Conservation (phyloP, 306 rosid species). For the Lupinus albus region DNA sequence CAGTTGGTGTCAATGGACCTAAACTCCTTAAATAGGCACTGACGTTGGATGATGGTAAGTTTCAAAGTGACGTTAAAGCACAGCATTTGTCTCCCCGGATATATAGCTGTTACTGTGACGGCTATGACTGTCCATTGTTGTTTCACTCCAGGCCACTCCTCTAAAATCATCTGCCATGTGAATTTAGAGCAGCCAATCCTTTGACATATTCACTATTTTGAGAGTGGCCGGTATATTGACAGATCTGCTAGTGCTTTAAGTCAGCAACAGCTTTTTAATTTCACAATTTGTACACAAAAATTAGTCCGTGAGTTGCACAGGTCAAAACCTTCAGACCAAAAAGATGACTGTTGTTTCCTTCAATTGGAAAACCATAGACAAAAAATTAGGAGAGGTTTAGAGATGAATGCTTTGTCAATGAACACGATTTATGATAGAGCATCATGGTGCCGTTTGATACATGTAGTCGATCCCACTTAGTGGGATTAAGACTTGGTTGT, state of each 20-base stretch:
- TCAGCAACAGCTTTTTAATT: background rate
- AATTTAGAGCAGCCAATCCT: background rate
- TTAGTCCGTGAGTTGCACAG: background rate
- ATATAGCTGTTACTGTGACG: background rate
- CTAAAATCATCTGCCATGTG: conserved; percentile 8
- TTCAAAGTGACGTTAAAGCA: background rate
- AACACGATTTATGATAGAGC: too few species aligned
- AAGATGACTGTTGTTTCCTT: conserved; percentile 12
- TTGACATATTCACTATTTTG: background rate
- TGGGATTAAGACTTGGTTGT: too few species aligned
- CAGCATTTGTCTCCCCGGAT: background rate
- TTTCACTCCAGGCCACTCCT: background rate
- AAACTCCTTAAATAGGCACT: too few species aligned
- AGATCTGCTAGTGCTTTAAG: background rate
- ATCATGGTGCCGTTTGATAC: too few species aligned
- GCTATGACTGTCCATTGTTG: background rate
- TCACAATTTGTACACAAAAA: background rate
- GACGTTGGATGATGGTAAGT: background rate
- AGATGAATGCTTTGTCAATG: too few species aligned
- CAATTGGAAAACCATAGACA: too few species aligned
- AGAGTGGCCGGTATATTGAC: background rate
- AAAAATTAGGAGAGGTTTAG: too few species aligned
- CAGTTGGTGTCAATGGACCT: too few species aligned
- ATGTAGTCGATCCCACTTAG: too few species aligned
- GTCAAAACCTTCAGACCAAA: background rate